Conservation (phyloP, 2,329 filamentous ascomycete genomes). For the Colletotrichum simmondsii region DNA sequence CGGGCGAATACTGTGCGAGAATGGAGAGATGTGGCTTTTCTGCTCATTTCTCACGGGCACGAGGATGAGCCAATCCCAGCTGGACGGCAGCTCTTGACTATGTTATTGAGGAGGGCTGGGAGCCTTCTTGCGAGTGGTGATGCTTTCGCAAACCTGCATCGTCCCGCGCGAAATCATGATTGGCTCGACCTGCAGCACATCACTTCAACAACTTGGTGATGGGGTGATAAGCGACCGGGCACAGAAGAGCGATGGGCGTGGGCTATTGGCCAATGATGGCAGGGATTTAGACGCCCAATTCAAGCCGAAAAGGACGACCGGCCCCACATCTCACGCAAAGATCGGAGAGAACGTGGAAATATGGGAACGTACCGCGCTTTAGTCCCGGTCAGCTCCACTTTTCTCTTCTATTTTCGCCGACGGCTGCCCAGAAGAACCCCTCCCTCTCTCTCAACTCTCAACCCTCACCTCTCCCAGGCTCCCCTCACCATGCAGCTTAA, state of each 20-base stretch:
- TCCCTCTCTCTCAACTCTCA: background rate
- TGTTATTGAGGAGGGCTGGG: conserved; percentile 10
- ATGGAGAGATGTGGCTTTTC: conserved; percentile 3
- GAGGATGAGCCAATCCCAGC: conserved; percentile 13
- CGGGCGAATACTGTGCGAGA: conserved; percentile 25
- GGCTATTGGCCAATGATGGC: conserved; percentile 24
- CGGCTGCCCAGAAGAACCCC: conserved; percentile 19
- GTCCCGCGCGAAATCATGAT: conserved; percentile 2
- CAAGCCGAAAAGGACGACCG: conserved; percentile 13
- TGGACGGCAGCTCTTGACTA: background rate
- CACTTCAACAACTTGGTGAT: conserved; percentile 24
- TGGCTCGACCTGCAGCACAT: conserved; percentile 26
- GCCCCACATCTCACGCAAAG: conserved; percentile 3
- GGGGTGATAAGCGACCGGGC: conserved; percentile 33
- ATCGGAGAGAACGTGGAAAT: background rate
- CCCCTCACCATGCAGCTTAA: conserved; percentile 33
- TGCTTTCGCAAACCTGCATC: conserved; percentile 29
- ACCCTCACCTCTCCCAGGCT: no score
- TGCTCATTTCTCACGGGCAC: conserved; percentile 18
- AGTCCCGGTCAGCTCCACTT: conserved; percentile 10
- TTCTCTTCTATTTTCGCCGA: conserved; percentile 29
- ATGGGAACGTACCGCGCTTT: conserved; percentile 4
- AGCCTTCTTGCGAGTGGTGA: conserved; percentile 27
- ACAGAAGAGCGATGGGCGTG: conserved; percentile 8
- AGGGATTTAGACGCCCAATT: conserved; percentile 34